A percentile compares a stretch with the other conserved stretches of the same genome.
Evolutionary conservation across 768 basidiomycete genomes (phyloP).

Genomic region (Suillus subaureus): DNA sequence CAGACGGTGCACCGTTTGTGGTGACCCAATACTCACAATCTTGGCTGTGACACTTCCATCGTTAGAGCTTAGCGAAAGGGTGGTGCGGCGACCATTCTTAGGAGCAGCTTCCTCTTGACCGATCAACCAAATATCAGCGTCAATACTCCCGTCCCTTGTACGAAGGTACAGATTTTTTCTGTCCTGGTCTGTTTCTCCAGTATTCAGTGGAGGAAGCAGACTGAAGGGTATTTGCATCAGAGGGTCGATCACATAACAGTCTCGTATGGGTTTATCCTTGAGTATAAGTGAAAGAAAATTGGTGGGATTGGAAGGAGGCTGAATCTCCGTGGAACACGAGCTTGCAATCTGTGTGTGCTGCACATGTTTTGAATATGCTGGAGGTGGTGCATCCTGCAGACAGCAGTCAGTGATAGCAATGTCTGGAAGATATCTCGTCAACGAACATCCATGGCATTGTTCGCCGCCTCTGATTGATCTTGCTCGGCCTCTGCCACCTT

Average conservation of each 20-base stretch:
- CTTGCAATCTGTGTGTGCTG: background rate
- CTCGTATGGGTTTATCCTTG: conserved; percentile 13
- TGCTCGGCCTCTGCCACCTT: background rate
- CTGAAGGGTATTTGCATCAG: conserved; percentile 14
- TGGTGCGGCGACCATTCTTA: conserved; percentile 8
- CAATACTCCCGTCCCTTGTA: conserved; percentile 18
- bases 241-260: conserved; percentile 21
- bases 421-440: background rate
- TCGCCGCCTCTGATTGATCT: background rate
- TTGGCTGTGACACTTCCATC: conserved; percentile 16
- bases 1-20: background rate
- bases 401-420: background rate
- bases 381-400: conserved; percentile 9
- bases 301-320: conserved; percentile 12
- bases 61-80: conserved; percentile 9
- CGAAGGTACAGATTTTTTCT: conserved; percentile 18
- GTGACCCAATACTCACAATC: conserved; percentile 13
- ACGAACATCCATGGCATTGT: background rate
- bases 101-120: background rate
- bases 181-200: conserved; percentile 10
- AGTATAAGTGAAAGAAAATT: conserved; percentile 15
- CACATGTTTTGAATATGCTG: conserved; percentile 9
- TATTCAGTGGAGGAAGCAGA: conserved; percentile 16
- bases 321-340: background rate
- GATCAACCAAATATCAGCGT: conserved; percentile 32